A percentile compares a stretch with the other conserved stretches of the same genome.
These are phyloP conservation scores for Akanthomyces dipterigenus DNA, from an alignment of 2,329 filamentous ascomycete genomes.

Conservation along the genomic window DNA sequence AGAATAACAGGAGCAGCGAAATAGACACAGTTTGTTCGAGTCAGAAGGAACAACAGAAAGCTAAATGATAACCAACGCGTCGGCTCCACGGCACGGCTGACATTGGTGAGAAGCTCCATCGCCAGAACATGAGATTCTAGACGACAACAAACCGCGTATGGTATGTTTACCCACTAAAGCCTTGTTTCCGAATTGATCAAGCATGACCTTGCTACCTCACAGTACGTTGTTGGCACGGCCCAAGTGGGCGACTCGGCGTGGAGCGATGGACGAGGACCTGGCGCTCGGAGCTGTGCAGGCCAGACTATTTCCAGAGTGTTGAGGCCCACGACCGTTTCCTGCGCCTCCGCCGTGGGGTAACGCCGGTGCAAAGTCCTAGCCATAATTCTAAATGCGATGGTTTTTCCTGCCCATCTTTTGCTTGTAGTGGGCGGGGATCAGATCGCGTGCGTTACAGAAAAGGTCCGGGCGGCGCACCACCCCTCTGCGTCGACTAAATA, in stretches of 20 bases:
- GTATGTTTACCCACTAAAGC: neutral
- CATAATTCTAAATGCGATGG: neutral
- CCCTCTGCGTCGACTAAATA: neutral
- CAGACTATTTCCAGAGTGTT: neutral
- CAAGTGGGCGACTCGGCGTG: neutral
- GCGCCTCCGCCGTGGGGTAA: no score
- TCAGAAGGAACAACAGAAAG: neutral
- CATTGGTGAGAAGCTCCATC: neutral
- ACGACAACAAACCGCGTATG: neutral
- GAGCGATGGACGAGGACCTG: neutral
- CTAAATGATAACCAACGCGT: neutral
- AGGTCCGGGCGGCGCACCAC: neutral
- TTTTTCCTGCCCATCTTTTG: neutral
- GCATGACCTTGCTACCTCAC: neutral
- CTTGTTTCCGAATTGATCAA: neutral
- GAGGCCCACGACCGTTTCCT: neutral
- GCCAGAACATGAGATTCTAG: neutral
- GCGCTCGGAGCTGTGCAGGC: neutral
- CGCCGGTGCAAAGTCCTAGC: neutral
- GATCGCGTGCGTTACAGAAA: constrained; percentile 1
- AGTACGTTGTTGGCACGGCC: neutral
- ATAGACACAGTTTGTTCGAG: neutral
- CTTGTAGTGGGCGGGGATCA: neutral
- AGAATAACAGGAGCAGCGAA: neutral
- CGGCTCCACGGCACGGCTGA: neutral